Percentiles rank a stretch among this genome's conserved stretches.
Conservation (phyloP, 2,329 filamentous ascomycete species). For the Sphaceloma murrayae region DNA sequence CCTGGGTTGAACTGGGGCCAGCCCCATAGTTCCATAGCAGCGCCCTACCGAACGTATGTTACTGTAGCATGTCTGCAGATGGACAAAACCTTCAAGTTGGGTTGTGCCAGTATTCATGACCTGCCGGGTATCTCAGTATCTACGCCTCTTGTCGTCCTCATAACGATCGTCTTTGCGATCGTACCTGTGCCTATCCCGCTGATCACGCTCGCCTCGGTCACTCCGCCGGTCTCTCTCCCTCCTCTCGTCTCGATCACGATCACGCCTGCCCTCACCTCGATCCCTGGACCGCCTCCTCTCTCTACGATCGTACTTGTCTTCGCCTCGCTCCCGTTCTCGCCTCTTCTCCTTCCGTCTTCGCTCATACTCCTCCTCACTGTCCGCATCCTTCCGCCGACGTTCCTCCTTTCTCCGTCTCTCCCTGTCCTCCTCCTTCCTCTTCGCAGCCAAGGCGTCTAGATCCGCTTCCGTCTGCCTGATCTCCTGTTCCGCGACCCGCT, state of each 20-base stretch:
- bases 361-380: conserved; percentile 13
- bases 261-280: conserved; percentile 10
- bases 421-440: conserved; percentile 8
- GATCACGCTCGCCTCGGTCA: conserved; percentile 11
- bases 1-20: too few relatives aligned
- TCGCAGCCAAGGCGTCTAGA: background rate
- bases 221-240: conserved; percentile 6
- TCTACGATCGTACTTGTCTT: background rate
- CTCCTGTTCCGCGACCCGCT: conserved; percentile 16
- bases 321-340: conserved; percentile 3
- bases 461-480: conserved; percentile 15
- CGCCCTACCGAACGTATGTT: too few relatives aligned
- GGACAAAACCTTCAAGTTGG: too few relatives aligned
- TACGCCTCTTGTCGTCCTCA: conserved; percentile 1
- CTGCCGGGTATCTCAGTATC: conserved; percentile 16
- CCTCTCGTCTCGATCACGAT: conserved; percentile 9
- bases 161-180: conserved; percentile 14
- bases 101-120: too few relatives aligned
- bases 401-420: conserved; percentile 12
- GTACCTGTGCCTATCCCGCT: conserved; percentile 6
- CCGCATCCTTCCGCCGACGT: conserved; percentile 8
- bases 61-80: too few relatives aligned
- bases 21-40: too few relatives aligned
- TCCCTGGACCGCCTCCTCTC: conserved; percentile 12
- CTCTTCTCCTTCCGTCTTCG: conserved; percentile 5